These are phyloP conservation scores for Diaporthe aspalathi DNA, from an alignment of 2,329 filamentous ascomycete species.

Conservation along the genomic window DNA sequence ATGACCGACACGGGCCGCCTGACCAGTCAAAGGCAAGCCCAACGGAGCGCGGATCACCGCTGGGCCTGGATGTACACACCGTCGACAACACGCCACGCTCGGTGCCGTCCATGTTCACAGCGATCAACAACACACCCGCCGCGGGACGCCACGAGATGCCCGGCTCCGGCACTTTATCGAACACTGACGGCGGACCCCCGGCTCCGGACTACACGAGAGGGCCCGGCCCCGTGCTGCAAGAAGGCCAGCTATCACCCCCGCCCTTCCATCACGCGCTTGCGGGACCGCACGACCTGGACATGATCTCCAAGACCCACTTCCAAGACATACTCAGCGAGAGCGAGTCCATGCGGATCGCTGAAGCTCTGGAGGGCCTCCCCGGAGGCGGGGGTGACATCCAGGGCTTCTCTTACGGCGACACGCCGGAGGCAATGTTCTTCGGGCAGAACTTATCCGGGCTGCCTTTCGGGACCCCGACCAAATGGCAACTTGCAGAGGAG, in stretches of 20 bases:
- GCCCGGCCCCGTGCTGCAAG: neutral
- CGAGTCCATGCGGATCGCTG: constrained; percentile 42
- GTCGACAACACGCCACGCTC: constrained; percentile 46
- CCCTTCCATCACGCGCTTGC: constrained; percentile 31
- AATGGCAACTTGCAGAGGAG: constrained; percentile 21
- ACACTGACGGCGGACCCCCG: neutral
- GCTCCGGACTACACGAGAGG: neutral
- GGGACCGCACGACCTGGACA: constrained; percentile 1
- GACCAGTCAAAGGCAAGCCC: constrained; percentile 48
- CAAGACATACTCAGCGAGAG: constrained; percentile 35
- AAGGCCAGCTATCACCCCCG: constrained; percentile 51
- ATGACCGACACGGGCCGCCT: constrained; percentile 42
- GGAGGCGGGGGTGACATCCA: constrained; percentile 37
- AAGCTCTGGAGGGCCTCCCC: constrained; percentile 41
- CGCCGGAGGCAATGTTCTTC: constrained; percentile 25
- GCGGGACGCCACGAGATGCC: constrained; percentile 1
- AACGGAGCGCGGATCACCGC: constrained; percentile 47
- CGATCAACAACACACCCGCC: constrained; percentile 49
- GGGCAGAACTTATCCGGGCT: constrained; percentile 26
- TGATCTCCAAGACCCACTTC: neutral
- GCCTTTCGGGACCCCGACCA: neutral
- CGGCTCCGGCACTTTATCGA: neutral
- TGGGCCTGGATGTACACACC: constrained; percentile 43
- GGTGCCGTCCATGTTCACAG: constrained; percentile 51
- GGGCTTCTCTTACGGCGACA: constrained; percentile 37